phyloP scores from a whole-genome alignment of 2,329 filamentous ascomycete genomes.

The Fusarium bactridioides region DNA sequence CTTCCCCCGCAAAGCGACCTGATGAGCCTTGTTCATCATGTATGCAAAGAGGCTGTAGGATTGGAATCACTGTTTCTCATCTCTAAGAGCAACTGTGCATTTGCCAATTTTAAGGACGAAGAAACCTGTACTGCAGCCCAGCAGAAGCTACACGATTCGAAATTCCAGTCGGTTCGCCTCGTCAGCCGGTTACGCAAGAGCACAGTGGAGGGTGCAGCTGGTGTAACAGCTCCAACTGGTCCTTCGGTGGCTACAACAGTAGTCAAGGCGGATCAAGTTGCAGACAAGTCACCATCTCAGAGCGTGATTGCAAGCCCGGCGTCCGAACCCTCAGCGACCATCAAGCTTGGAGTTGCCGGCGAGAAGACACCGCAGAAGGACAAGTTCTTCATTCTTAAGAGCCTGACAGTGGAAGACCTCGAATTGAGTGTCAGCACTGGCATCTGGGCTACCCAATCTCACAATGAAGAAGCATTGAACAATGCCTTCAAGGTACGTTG shows the following conservation, averaged over 20 bases:
- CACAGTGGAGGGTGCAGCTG: conserved; percentile 55
- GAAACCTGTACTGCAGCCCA: conserved; percentile 78
- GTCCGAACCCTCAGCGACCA: not conserved
- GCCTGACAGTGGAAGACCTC: conserved; percentile 87
- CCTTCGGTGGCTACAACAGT: conserved; percentile 55
- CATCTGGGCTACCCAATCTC: conserved; percentile 92
- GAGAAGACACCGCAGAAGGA: conserved; percentile 58
- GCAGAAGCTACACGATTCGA: conserved; percentile 86
- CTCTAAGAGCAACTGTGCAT: conserved; percentile 96
- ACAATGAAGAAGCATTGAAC: conserved; percentile 88
- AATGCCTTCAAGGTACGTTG: conserved; percentile 77
- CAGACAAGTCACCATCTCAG: conserved; percentile 9
- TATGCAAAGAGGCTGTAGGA: conserved; percentile 79
- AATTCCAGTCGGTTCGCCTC: conserved; percentile 83
- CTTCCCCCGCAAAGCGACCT: conserved; percentile 84
- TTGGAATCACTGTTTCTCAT: conserved; percentile 93
- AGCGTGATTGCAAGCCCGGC: not conserved
- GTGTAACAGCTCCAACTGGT: conserved; percentile 62
- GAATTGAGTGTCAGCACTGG: conserved; percentile 87
- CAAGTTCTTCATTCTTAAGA: conserved; percentile 92
- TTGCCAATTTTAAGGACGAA: conserved; percentile 93
- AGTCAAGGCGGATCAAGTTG: conserved; percentile 14
- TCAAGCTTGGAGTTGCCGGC: not conserved
- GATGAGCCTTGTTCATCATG: conserved; percentile 87
- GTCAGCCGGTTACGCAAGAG: conserved; percentile 81